phyloP scores from a whole-genome alignment of 208 protist genomes.

The Wallacemonas rigidus region DNA sequence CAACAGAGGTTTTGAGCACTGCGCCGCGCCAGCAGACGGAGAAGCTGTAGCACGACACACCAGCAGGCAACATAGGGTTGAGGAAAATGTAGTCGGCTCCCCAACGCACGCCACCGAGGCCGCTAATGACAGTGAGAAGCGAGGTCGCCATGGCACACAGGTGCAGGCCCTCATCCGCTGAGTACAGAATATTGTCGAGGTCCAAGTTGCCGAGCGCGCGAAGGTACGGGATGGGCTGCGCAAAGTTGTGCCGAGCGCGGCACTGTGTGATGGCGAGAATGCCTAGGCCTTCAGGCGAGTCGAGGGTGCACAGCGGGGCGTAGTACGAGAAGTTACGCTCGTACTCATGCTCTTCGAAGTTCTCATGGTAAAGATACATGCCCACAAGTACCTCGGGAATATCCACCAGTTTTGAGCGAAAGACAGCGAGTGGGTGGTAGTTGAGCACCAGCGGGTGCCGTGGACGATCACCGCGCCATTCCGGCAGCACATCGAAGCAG shows the following conservation, averaged over 20 bases:
- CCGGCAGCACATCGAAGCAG: constrained; percentile 77
- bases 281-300: constrained; percentile 79
- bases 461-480: constrained; percentile 64
- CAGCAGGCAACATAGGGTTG: constrained; percentile 75
- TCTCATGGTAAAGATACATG: constrained; percentile 77
- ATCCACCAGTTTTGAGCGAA: constrained; percentile 83
- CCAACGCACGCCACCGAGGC: constrained; percentile 75
- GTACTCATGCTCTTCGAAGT: constrained; percentile 81
- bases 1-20: constrained; percentile 61
- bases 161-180: constrained; percentile 85
- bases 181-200: constrained; percentile 88
- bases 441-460: constrained; percentile 86
- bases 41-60: constrained; percentile 70
- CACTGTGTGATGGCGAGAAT: constrained; percentile 77
- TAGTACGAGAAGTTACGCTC: constrained; percentile 82
- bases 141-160: constrained; percentile 75
- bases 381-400: constrained; percentile 88
- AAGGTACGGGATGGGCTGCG: constrained; percentile 74
- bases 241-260: constrained; percentile 55
- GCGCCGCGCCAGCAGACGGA: constrained; percentile 79
- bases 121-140: constrained; percentile 64
- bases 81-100: constrained; percentile 52
- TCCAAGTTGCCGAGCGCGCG: constrained; percentile 78
- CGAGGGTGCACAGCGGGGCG: constrained; percentile 79
- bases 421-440: constrained; percentile 91